These are phyloP conservation scores for Macadamia tetraphylla DNA, from an alignment of 164 flowering plant genomes.

Conservation along the genomic window DNA sequence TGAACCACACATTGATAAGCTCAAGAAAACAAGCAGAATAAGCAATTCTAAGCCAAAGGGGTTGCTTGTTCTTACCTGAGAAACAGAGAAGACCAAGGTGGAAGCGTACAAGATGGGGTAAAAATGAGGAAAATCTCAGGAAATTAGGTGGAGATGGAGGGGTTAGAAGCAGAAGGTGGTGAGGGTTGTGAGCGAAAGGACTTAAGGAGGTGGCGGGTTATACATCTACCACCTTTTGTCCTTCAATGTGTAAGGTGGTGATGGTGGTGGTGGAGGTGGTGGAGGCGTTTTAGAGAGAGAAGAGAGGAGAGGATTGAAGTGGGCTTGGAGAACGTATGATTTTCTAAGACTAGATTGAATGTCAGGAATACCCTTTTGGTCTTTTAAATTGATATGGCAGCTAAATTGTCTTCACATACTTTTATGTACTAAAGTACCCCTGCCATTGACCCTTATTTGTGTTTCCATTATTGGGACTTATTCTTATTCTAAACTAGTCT, in stretches of 20 bases:
- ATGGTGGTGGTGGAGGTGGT: conserved; percentile 17
- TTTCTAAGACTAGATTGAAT: no score
- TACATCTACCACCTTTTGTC: conserved; percentile 65
- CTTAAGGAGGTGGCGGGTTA: conserved; percentile 26
- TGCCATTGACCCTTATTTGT: no score
- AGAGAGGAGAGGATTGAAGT: background rate
- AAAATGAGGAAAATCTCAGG: conserved; percentile 6
- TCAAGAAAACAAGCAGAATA: background rate
- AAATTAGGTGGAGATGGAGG: conserved; percentile 5
- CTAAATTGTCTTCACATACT: no score
- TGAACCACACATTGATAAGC: background rate
- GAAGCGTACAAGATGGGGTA: conserved; percentile 20
- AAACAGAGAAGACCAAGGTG: conserved; percentile 3
- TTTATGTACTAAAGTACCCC: no score
- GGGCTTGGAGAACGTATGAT: background rate
- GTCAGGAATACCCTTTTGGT: no score
- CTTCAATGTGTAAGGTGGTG: conserved; percentile 8
- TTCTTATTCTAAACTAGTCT: no score
- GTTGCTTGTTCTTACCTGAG: conserved; percentile 14
- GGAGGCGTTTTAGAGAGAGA: conserved; percentile 2
- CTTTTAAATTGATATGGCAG: no score
- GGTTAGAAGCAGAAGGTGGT: conserved; percentile 22
- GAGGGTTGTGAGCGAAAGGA: conserved; percentile 12
- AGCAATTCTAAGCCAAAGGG: conserved; percentile 5
- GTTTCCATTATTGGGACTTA: no score